phyloP scores from a whole-genome alignment of 2,329 filamentous ascomycete species.

The Thermothelomyces thermophilus region DNA sequence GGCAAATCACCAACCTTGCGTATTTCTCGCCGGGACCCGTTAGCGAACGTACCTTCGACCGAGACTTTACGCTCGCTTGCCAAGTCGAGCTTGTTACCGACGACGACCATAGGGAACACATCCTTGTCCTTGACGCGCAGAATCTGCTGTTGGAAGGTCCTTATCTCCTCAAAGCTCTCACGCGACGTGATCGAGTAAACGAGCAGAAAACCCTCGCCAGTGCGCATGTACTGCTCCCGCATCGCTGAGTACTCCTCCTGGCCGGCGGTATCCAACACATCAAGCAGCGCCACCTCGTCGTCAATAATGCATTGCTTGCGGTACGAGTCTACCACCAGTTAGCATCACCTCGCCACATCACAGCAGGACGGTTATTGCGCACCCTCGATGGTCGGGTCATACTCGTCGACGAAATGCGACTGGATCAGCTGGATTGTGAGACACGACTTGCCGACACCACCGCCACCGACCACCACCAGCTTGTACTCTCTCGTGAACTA shows the following conservation, averaged over 20 bases:
- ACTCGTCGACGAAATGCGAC: constrained; percentile 98
- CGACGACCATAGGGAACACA: constrained; percentile 98
- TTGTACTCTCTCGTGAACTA: constrained; percentile 90
- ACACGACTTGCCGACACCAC: constrained; percentile 98
- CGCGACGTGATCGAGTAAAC: constrained; percentile 98
- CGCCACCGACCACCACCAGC: constrained; percentile 92
- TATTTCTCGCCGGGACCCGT: neutral
- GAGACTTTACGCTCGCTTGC: constrained; percentile 87
- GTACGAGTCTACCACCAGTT: constrained; percentile 70
- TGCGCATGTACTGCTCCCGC: constrained; percentile 99
- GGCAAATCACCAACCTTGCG: too few species aligned
- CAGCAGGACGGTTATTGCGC: constrained; percentile 26
- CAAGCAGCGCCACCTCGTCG: constrained; percentile 93
- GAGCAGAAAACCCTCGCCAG: constrained; percentile 93
- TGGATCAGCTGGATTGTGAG: constrained; percentile 95
- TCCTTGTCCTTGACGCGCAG: constrained; percentile 98
- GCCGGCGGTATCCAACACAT: constrained; percentile 95
- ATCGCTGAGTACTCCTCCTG: constrained; percentile 99
- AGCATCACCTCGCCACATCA: neutral
- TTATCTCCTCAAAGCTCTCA: constrained; percentile 97
- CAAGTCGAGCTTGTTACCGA: constrained; percentile 99
- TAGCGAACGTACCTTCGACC: constrained; percentile 67
- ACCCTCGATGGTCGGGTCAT: constrained; percentile 99
- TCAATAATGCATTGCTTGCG: constrained; percentile 99
- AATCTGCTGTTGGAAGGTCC: constrained; percentile 98